Evolutionary conservation across 306 rosid species (phyloP).

Genomic region (Potentilla sterilis): DNA sequence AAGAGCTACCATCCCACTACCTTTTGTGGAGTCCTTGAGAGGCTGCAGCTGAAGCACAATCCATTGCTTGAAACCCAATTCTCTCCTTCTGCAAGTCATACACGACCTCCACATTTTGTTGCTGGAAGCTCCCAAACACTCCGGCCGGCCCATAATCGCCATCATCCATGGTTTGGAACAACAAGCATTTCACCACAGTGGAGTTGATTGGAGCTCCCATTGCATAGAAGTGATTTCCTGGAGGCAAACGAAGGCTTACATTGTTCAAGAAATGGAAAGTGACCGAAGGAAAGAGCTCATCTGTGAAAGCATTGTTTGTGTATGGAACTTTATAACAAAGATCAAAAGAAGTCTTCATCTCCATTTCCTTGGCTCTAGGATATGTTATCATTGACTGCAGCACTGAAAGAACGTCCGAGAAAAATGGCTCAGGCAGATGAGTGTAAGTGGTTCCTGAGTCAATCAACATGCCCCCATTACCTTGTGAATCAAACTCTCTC

Average conservation of each 20-base stretch:
- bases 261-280: constrained; percentile 48
- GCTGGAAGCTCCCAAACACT: constrained; percentile 59
- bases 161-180: constrained; percentile 48
- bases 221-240: constrained; percentile 47
- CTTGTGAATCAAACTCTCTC: constrained; percentile 46
- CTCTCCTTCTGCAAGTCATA: constrained; percentile 52
- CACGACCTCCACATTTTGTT: constrained; percentile 54
- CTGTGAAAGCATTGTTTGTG: background rate
- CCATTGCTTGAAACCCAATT: constrained; percentile 47
- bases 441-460: constrained; percentile 63
- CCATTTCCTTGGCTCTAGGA: constrained; percentile 44
- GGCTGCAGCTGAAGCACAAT: constrained; percentile 46
- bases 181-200: constrained; percentile 41
- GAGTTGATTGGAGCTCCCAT: constrained; percentile 51
- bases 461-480: constrained; percentile 53
- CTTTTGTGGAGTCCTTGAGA: constrained; percentile 22
- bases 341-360: constrained; percentile 43
- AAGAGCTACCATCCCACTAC: background rate
- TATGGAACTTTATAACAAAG: constrained; percentile 47
- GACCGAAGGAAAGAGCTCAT: constrained; percentile 36
- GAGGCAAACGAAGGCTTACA: constrained; percentile 37
- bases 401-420: constrained; percentile 42
- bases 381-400: constrained; percentile 34
- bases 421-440: constrained; percentile 49
- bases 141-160: constrained; percentile 47